Base-by-base conservation (phyloP, 2,329 filamentous ascomycete species). In the Pleochaeta shiraiana region DNA sequence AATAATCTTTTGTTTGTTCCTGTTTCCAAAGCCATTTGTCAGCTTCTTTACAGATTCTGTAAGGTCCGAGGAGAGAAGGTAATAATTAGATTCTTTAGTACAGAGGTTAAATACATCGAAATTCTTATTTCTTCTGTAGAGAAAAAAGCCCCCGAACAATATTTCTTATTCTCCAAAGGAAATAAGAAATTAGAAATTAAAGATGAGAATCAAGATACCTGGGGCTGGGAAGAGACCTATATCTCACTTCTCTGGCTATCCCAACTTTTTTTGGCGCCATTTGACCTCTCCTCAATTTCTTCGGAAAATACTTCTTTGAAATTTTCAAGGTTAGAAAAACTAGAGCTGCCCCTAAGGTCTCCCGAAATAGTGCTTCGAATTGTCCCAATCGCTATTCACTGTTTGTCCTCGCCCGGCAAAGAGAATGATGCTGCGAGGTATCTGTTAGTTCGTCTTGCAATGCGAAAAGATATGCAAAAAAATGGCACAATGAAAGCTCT, bases 21-120 rank as follows among this genome's bases (percentile, higher is more conserved):
- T 62, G 3, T 75, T 53, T 70, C 74, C 9, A 73, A 81, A 66
- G 90, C 89, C 4, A 84, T 95, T 64, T 89, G 86, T 73, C 83
- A 81, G 67, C 78, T 97, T 1, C 74, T 98, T 39, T 97, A 97
- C 73, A 86, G 86, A 0, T 86, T 98, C 66, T 96, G 90, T 79
- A 98, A 98, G 75, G 86, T 97, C 63, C 83, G 93, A 64, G 92
- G 93, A 28, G 85, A 93, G 72, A 97, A 97, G 74, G 86, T 98
- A 63, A 86, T 98, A 69, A 84, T 90, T 63, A 83, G 89, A 50
- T 96, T 97, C 72, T 78, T 98, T 68, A 92, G 88, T 72, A 95
- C 93, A 68, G 93, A 97, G 73, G 86, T 90, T 1, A 86, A 82
- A 70, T 86, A 91, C 71, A 81, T 98, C 16, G 91, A 95, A 72